Evolutionary conservation across 2,329 filamentous ascomycete genomes (phyloP).

Genomic region (Stagonosporopsis cucurbitacearum): DNA sequence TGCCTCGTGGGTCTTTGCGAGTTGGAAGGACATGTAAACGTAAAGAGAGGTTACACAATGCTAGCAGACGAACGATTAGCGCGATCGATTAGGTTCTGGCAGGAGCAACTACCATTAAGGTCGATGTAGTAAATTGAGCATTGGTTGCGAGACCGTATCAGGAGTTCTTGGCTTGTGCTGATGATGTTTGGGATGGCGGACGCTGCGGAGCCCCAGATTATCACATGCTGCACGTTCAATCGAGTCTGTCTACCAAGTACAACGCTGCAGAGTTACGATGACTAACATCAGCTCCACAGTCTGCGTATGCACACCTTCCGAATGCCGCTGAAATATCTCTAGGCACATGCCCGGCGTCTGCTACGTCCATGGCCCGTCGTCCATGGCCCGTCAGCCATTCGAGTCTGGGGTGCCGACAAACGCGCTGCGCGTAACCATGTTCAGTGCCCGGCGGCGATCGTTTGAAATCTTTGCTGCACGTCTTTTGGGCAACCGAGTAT

Average conservation of each 20-base stretch:
- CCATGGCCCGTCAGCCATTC: background rate
- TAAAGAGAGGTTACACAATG: background rate
- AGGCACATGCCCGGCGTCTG: slow-evolving; percentile 3
- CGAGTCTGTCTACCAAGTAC: background rate
- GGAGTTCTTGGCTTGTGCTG: background rate
- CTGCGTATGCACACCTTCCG: background rate
- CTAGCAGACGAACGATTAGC: background rate
- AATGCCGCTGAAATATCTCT: background rate
- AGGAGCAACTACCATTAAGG: background rate
- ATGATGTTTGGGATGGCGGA: slow-evolving; percentile 1
- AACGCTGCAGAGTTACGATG: background rate
- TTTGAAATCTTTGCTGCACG: background rate
- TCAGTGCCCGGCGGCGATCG: slow-evolving; percentile 7
- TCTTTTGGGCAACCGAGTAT: background rate
- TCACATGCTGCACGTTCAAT: slow-evolving; percentile 12
- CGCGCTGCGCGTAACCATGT: slow-evolving; percentile 2
- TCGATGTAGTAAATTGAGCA: background rate
- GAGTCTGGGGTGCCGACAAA: slow-evolving; percentile 1
- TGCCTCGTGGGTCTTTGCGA: background rate
- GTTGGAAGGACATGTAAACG: background rate
- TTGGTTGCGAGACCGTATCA: background rate
- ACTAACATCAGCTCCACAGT: background rate
- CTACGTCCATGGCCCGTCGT: too few relatives aligned
- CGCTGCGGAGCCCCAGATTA: slow-evolving; percentile 20
- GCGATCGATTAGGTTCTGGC: background rate